Percentiles rank a stretch among this genome's conserved stretches.
phyloP scores from a whole-genome alignment of 1,284 basidiomycete genomes.

The Papiliotrema terrestris region DNA sequence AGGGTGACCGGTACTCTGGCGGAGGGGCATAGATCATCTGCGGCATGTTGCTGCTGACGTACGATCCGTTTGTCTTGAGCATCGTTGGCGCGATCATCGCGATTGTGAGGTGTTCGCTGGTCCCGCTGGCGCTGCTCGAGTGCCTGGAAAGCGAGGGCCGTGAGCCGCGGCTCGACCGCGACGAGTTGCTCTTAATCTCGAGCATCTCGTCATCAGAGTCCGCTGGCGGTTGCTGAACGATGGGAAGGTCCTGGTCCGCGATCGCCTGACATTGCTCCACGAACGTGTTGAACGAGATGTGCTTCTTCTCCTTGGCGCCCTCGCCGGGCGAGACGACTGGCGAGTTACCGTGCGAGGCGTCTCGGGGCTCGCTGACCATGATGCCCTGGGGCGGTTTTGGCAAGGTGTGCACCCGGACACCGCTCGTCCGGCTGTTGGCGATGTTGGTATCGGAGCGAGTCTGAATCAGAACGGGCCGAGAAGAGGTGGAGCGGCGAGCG shows the following conservation, averaged over 20 bases:
- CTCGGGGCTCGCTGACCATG: slow-evolving; percentile 4
- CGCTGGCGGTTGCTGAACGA: slow-evolving; percentile 37
- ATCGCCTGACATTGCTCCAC: slow-evolving; percentile 98
- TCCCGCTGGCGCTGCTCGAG: slow-evolving; percentile 26
- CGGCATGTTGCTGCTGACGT: slow-evolving; percentile 47
- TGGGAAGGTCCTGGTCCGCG: slow-evolving; percentile 49
- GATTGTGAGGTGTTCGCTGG: slow-evolving; percentile 71
- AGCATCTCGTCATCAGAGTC: slow-evolving; percentile 60
- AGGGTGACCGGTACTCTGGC: slow-evolving; percentile 40
- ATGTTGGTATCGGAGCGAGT: slow-evolving; percentile 83
- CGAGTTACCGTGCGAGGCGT: slow-evolving; percentile 8
- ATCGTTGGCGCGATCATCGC: slow-evolving; percentile 91
- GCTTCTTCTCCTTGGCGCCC: slow-evolving; percentile 55
- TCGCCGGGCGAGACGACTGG: slow-evolving; percentile 1
- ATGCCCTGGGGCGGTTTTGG: slow-evolving; percentile 17
- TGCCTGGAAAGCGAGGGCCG: slow-evolving; percentile 36
- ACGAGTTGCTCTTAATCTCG: slow-evolving; percentile 56
- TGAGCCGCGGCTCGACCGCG: slow-evolving; percentile 30
- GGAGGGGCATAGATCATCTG: slow-evolving; percentile 71
- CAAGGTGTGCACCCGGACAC: slow-evolving; percentile 16
- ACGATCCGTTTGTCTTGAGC: slow-evolving; percentile 66
- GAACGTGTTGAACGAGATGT: slow-evolving; percentile 97
- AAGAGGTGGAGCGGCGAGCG: slow-evolving; percentile 15
- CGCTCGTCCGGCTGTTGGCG: slow-evolving; percentile 27
- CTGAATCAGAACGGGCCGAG: slow-evolving; percentile 63